Evolutionary conservation across 768 basidiomycete species (phyloP), one percentile per base, ranked within the genome.

Genomic region (Collybia sp.): DNA sequence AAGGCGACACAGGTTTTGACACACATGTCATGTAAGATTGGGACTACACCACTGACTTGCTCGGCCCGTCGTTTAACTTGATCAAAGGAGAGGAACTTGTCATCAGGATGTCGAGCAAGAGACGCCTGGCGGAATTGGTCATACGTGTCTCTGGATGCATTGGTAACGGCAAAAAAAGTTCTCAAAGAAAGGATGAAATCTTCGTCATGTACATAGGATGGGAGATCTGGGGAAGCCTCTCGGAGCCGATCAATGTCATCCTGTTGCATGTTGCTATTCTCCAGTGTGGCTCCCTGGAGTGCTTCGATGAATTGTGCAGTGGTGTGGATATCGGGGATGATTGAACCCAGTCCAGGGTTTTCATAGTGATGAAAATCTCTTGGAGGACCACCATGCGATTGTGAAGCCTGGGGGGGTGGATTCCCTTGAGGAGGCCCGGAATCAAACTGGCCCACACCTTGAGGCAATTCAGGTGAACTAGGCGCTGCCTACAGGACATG

Each of bases 81-180:
- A 42, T 46, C 18, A 36, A 45, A 50, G 2, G 31, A 19, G 12
- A 38, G 40, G 5, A 50, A 30, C 9, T 33, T 12, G 15, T 20
- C 30, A 1, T 55, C 44, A 3, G 61, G 62, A 40, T 55, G 43
- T 16, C 49, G 52, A 12, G 42, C 41, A 16, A 50, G 37, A 45
- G 58, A 49, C 2, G 56, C 60, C 9, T 46, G 35, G 5, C 53
- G 44, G 12, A 54, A 41, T 2, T 30, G 19, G 19, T 56, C 53
- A 40, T 65, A 67, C 3, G 55, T 49, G 11, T 53, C 48, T 18
- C 62, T 40, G 0, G 69, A 59, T 11, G 57, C 49, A 38, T 68
- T 59, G 13, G 47, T 49, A 36, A 50, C 44, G 8, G 54, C 48
- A 2, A 66, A 48, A 39, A 53, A 61, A 8, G 56, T 38, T 11